Evolutionary conservation across 495 filamentous ascomycete species (phyloP), one percentile per base, ranked within the genome.

Genomic region (Hypoxylon intermedium): DNA sequence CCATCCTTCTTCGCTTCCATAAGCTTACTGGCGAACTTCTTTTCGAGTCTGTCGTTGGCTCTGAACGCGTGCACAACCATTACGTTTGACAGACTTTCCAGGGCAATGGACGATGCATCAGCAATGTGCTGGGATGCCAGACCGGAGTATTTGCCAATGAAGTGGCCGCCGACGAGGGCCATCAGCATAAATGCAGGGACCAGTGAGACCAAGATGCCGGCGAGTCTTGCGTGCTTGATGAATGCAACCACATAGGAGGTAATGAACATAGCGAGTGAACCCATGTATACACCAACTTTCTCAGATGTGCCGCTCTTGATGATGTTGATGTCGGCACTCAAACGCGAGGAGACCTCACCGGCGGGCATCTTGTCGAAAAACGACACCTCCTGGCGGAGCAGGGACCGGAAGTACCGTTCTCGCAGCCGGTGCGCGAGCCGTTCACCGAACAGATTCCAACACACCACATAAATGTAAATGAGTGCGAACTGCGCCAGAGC

Each of bases 171-270:
- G 36, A 83, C 78, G 33, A 86, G 75, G 0, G 81, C 79, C 85
- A 89, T 88, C 15, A 88, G 24, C 36, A 89, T 76, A 60, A 87
- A 89, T 12, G 84, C 86, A 0, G 87, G 87, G 20, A 89, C 72
- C 53, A 89, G 56, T 0, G 83, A 86, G 28, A 89, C 66, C 1
- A 85, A 69, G 57, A 84, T 83, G 5, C 66, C 80, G 3, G 81
- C 79, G 12, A 82, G 67, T 65, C 68, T 73, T 33, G 72, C 72
- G 43, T 85, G 72, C 65, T 84, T 86, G 65, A 85, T 80, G 54
- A 89, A 88, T 7, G 84, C 83, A 4, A 89, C 82, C 34, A 87
- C 75, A 57, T 87, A 89, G 2, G 84, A 80, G 1, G 82, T 82
- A 20, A 88, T 57, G 63, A 89, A 87, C 65, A 86, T 88, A 9